Evolutionary conservation across 441 rosid genomes (phyloP).

Genomic region (Populus trichocarpa): DNA sequence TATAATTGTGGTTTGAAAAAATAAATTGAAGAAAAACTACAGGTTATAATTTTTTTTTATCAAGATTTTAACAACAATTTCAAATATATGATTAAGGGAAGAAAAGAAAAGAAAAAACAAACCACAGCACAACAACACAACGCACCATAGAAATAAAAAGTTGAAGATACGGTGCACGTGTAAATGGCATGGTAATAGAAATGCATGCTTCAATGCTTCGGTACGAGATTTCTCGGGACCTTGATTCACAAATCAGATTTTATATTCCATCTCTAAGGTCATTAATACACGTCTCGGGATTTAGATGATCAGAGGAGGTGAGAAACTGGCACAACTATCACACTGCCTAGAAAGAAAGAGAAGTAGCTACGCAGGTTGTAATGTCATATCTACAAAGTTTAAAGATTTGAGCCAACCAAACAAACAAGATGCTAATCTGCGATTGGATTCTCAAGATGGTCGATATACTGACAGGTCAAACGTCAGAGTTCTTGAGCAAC

Average conservation of each 20-base stretch:
- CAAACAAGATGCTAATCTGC: constrained; percentile 12
- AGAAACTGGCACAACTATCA: background rate
- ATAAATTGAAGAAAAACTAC: too few species aligned
- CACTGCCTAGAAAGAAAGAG: background rate
- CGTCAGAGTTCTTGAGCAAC: constrained; percentile 94
- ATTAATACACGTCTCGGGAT: background rate
- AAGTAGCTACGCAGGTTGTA: background rate
- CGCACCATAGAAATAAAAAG: too few species aligned
- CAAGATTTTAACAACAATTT: too few species aligned
- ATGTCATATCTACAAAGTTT: constrained; percentile 16
- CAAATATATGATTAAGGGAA: too few species aligned
- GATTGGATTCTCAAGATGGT: constrained; percentile 37
- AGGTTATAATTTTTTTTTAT: too few species aligned
- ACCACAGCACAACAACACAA: too few species aligned
- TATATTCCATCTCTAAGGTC: background rate
- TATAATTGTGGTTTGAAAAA: too few species aligned
- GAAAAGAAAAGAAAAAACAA: too few species aligned
- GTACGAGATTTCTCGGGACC: background rate
- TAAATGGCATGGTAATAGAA: background rate
- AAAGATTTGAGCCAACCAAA: constrained; percentile 6
- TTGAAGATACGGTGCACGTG: background rate
- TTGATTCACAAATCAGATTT: background rate
- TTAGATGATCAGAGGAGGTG: background rate
- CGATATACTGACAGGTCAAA: constrained; percentile 78
- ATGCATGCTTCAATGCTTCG: background rate